Conservation (phyloP, 352 stramenopile species). For the Albugo candida region DNA sequence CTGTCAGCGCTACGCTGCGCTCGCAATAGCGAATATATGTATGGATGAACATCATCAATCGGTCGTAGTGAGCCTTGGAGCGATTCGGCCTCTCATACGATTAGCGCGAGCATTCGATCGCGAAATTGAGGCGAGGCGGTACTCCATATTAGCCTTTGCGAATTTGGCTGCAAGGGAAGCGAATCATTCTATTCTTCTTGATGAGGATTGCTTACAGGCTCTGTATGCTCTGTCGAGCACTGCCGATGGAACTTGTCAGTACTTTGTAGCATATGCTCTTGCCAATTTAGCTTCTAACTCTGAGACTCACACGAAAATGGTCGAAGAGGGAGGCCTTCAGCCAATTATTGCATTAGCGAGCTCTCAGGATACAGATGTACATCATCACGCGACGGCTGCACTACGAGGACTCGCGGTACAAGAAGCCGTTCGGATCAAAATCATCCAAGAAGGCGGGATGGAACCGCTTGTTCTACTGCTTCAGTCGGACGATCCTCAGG, state of each 20-base stretch:
- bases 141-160: slow-evolving; percentile 85
- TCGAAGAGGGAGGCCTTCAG: slow-evolving; percentile 90
- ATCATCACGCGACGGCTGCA: slow-evolving; percentile 87
- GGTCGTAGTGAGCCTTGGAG: slow-evolving; percentile 87
- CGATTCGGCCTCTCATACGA: slow-evolving; percentile 78
- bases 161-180: slow-evolving; percentile 90
- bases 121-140: slow-evolving; percentile 86
- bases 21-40: slow-evolving; percentile 88
- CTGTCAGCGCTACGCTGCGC: slow-evolving; percentile 85
- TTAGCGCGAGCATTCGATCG: slow-evolving; percentile 74
- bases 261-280: slow-evolving; percentile 88
- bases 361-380: slow-evolving; percentile 82
- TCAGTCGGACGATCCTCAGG: slow-evolving; percentile 79
- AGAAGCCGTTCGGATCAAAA: slow-evolving; percentile 88
- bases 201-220: slow-evolving; percentile 79
- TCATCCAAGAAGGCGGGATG: slow-evolving; percentile 91
- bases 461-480: slow-evolving; percentile 85
- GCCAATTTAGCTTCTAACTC: slow-evolving; percentile 89
- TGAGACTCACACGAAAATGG: slow-evolving; percentile 83
- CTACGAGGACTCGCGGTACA: slow-evolving; percentile 84
- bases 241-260: slow-evolving; percentile 83
- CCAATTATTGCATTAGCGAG: slow-evolving; percentile 87
- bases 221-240: slow-evolving; percentile 89
- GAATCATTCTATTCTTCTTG: slow-evolving; percentile 86
- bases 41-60: slow-evolving; percentile 86